These are phyloP conservation scores for Aspergillus pseudonomiae DNA, from an alignment of 2,329 filamentous ascomycete genomes.

Conservation along the genomic window DNA sequence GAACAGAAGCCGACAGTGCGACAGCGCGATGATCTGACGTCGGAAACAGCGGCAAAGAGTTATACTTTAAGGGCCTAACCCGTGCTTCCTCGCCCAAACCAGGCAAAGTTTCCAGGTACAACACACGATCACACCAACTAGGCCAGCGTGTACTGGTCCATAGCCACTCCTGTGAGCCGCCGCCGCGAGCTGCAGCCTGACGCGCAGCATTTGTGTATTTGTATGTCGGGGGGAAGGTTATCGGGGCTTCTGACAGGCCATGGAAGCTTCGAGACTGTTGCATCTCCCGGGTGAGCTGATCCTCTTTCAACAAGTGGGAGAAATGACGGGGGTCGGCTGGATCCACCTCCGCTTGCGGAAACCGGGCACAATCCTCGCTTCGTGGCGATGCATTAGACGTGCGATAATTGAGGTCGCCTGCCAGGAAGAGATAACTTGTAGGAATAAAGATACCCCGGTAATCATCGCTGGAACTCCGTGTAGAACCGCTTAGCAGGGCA, in stretches of 20 bases:
- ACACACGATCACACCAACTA: constrained; percentile 88
- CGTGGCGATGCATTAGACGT: constrained; percentile 70
- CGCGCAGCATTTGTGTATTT: constrained; percentile 68
- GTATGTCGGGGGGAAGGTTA: constrained; percentile 89
- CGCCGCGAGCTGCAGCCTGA: constrained; percentile 38
- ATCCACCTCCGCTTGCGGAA: constrained; percentile 63
- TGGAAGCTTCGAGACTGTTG: constrained; percentile 72
- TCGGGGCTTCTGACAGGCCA: constrained; percentile 71
- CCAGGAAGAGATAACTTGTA: constrained; percentile 77
- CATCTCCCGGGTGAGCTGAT: constrained; percentile 79
- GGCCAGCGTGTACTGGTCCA: constrained; percentile 87
- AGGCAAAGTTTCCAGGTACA: constrained; percentile 69
- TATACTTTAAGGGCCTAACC: constrained; percentile 66
- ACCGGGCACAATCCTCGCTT: constrained; percentile 57
- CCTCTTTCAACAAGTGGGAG: constrained; percentile 67
- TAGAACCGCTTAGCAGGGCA: constrained; percentile 34
- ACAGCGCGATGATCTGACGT: constrained; percentile 89
- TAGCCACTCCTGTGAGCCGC: constrained; percentile 57
- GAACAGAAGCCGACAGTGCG: constrained; percentile 69
- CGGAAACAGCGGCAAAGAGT: constrained; percentile 74
- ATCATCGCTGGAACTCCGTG: constrained; percentile 33
- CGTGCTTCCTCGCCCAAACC: constrained; percentile 47
- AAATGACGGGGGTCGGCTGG: constrained; percentile 63
- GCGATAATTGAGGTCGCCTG: constrained; percentile 94
- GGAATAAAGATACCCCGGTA: constrained; percentile 68